Evolutionary conservation across 441 rosid genomes (phyloP).

Genomic region (Gossypium gossypioides): DNA sequence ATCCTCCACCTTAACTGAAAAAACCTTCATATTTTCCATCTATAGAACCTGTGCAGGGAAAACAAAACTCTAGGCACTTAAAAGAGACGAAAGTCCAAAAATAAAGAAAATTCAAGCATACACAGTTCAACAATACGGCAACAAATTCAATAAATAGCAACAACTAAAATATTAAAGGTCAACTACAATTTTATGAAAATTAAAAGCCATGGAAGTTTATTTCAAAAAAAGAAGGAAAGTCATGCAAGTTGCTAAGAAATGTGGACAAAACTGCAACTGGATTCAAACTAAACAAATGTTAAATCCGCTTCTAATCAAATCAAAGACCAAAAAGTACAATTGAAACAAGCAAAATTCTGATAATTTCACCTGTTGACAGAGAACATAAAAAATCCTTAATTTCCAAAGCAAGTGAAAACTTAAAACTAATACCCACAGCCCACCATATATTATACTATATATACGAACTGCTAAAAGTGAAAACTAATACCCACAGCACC

Average conservation of each 20-base stretch:
- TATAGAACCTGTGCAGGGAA: constrained; percentile 13
- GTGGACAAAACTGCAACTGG: neutral
- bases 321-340: neutral
- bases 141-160: neutral
- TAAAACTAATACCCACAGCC: neutral
- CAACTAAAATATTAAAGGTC: no score
- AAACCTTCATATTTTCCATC: constrained; percentile 40
- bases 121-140: neutral
- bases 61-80: neutral
- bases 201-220: no score
- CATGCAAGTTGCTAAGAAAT: constrained; percentile 1
- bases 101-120: neutral
- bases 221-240: neutral
- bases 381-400: neutral
- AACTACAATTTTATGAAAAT: no score
- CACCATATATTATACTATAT: neutral
- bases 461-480: neutral
- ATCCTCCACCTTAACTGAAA: constrained; percentile 64
- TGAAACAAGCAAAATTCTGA: neutral
- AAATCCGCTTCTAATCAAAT: neutral
- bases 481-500: neutral
- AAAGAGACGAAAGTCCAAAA: neutral
- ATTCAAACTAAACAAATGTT: neutral
- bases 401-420: neutral
- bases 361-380: neutral